A percentile compares a stretch with the other conserved stretches of the same genome.
Evolutionary conservation across 2,329 filamentous ascomycete species (phyloP).

Genomic region (Sclerotinia subarctica): DNA sequence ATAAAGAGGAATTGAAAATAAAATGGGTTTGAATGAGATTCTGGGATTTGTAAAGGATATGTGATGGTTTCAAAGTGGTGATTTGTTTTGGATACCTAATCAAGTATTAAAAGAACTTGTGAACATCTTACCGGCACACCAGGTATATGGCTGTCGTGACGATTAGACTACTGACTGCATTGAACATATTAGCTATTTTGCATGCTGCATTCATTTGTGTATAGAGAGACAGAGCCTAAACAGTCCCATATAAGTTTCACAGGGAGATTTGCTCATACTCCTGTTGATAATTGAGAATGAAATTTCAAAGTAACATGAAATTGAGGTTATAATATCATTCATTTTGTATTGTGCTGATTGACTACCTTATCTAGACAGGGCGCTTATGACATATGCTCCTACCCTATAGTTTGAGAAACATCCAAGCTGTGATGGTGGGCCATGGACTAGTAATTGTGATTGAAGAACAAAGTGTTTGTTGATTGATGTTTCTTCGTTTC

Average conservation of each 20-base stretch:
- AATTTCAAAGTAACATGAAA: background rate
- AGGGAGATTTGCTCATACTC: background rate
- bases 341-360: background rate
- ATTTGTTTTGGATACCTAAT: too few species aligned
- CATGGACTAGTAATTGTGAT: background rate
- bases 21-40: too few species aligned
- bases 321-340: background rate
- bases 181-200: background rate
- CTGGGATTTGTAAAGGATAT: too few species aligned
- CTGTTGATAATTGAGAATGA: background rate
- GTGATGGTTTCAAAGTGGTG: too few species aligned
- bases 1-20: too few species aligned
- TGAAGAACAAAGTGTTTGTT: background rate
- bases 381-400: conserved; percentile 14
- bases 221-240: background rate
- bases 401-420: conserved; percentile 13
- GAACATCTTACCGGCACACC: background rate
- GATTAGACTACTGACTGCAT: conserved; percentile 4
- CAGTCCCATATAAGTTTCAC: background rate
- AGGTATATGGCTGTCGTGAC: conserved; percentile 7
- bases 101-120: too few species aligned
- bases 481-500: background rate
- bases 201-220: background rate
- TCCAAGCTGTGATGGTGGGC: background rate
- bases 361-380: background rate